A percentile compares a stretch with the other conserved stretches of the same genome.
Conservation (phyloP, 768 basidiomycete species). For the Heimioporus sp. region DNA sequence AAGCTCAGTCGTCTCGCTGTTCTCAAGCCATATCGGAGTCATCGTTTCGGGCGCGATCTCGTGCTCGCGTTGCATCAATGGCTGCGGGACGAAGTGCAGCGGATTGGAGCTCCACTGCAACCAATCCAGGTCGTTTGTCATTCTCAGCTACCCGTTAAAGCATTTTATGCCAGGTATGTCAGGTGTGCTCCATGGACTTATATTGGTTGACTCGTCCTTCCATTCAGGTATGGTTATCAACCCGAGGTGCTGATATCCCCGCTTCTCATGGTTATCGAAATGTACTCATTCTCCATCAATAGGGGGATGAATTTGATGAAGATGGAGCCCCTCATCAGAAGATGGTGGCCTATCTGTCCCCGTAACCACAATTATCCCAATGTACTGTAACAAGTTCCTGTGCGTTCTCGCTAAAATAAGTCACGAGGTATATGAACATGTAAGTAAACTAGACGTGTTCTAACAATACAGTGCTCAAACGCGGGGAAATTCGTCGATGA, state of each 20-base stretch:
- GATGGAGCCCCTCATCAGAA: conserved; percentile 86
- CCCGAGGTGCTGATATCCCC: conserved; percentile 48
- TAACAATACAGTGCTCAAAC: conserved; percentile 41
- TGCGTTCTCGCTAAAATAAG: conserved; percentile 13
- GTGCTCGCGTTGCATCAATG: conserved; percentile 62
- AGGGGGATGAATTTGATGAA: conserved; percentile 77
- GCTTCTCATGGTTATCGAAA: conserved; percentile 19
- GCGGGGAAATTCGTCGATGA: conserved; percentile 32
- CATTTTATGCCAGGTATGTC: conserved; percentile 72
- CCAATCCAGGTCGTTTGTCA: conserved; percentile 52
- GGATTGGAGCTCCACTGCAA: conserved; percentile 16
- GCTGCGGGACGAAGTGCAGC: conserved; percentile 42
- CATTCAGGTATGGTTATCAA: conserved; percentile 59
- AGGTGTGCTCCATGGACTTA: conserved; percentile 9
- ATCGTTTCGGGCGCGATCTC: conserved; percentile 64
- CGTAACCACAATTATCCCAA: conserved; percentile 31
- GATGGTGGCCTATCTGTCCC: conserved; percentile 62
- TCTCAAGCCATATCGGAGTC: conserved; percentile 59
- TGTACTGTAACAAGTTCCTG: conserved; percentile 24
- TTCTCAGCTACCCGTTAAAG: conserved; percentile 67
- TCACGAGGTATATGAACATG: conserved; percentile 28
- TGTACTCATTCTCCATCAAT: conserved; percentile 22
- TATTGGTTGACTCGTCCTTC: conserved; percentile 10
- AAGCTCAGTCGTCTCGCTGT: conserved; percentile 75
- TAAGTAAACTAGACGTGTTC: conserved; percentile 32